phyloP scores from a whole-genome alignment of 2,329 filamentous ascomycete species.

The Trichothecium sympodiale region DNA sequence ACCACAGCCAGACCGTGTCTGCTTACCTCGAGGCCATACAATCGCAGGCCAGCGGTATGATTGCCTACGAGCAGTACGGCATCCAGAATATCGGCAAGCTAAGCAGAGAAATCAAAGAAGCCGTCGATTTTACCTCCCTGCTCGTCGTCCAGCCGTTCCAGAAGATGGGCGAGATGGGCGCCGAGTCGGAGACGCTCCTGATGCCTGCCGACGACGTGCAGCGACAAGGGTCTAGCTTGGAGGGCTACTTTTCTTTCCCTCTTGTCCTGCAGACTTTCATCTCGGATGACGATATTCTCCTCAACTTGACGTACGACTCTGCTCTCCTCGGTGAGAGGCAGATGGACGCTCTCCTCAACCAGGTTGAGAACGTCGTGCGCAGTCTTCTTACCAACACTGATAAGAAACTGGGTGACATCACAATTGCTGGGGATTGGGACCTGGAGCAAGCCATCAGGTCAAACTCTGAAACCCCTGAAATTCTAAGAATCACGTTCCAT shows the following conservation, averaged over 20 bases:
- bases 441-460: constrained; percentile 1
- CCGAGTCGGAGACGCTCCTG: not conserved
- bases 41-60: constrained; percentile 5
- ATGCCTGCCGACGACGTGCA: not conserved
- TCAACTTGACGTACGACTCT: constrained; percentile 3
- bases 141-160: constrained; percentile 7
- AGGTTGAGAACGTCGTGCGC: constrained; percentile 7
- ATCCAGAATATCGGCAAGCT: constrained; percentile 10
- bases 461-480: constrained; percentile 1
- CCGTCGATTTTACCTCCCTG: constrained; percentile 8
- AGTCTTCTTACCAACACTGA: constrained; percentile 3
- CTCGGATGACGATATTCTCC: constrained; percentile 1
- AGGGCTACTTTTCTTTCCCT: constrained; percentile 6
- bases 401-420: not conserved
- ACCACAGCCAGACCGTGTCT: constrained; percentile 4
- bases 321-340: constrained; percentile 5
- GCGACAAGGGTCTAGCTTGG: constrained; percentile 16
- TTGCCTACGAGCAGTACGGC: constrained; percentile 9
- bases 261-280: constrained; percentile 4
- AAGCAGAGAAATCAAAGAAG: constrained; percentile 4
- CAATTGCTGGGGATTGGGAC: constrained; percentile 2
- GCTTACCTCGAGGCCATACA: constrained; percentile 5
- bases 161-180: constrained; percentile 1
- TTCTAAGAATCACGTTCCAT: not conserved
- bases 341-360: constrained; percentile 6